Evolutionary conservation across 148 eudicot species (phyloP).

Genomic region (Rhododendron henanense): DNA sequence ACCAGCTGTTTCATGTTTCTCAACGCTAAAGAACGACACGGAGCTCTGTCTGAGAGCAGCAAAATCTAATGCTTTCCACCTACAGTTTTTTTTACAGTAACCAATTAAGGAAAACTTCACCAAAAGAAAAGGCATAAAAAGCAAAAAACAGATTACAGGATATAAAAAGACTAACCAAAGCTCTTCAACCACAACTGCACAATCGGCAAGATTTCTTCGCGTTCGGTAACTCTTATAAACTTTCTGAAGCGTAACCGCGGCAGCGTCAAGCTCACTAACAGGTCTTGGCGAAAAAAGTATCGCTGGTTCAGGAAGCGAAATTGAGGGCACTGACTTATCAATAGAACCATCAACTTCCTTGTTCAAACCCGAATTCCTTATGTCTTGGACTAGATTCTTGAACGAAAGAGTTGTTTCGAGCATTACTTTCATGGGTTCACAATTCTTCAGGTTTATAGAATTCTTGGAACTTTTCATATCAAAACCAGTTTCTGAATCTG

Average conservation of each 20-base stretch:
- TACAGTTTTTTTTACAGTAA: conserved; percentile 8
- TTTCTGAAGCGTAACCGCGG: conserved; percentile 77
- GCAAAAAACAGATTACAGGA: neutral
- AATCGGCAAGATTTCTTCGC: conserved; percentile 82
- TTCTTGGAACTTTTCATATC: conserved; percentile 19
- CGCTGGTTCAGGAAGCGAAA: conserved; percentile 67
- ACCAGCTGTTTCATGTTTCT: conserved; percentile 70
- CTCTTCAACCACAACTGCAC: conserved; percentile 90
- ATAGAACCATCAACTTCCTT: conserved; percentile 24
- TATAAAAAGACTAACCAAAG: conserved; percentile 44
- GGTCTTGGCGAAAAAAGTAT: conserved; percentile 69
- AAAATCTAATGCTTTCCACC: conserved; percentile 95
- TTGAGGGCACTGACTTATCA: conserved; percentile 39
- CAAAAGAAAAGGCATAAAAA: neutral
- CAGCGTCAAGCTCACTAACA: conserved; percentile 80
- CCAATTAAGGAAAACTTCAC: conserved; percentile 6
- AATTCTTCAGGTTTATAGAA: conserved; percentile 28
- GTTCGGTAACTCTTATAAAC: conserved; percentile 89
- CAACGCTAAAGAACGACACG: conserved; percentile 64
- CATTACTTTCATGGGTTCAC: conserved; percentile 48
- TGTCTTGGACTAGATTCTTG: conserved; percentile 40
- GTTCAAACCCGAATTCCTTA: conserved; percentile 20
- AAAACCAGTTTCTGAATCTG: conserved; percentile 29
- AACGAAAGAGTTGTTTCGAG: conserved; percentile 59
- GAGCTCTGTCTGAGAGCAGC: conserved; percentile 76